Conservation (phyloP, 2,329 filamentous ascomycete species). For the Ophiostoma sp. region DNA sequence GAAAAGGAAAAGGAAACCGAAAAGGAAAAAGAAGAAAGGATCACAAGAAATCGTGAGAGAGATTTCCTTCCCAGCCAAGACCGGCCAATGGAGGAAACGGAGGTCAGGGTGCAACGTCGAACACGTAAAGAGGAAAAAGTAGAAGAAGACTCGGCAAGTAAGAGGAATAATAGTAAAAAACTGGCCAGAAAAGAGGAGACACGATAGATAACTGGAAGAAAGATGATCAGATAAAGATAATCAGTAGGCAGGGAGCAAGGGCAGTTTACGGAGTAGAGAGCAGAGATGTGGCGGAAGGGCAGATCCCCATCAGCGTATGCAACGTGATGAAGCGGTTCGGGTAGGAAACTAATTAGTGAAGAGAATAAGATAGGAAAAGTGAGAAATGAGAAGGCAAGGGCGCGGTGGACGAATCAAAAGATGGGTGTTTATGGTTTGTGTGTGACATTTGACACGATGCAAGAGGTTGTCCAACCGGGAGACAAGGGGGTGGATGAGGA, state of each 20-base stretch:
- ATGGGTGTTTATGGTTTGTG: not conserved
- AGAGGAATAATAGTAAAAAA: not conserved
- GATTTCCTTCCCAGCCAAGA: slow-evolving; percentile 1
- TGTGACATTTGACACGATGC: not conserved
- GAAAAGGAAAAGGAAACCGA: not conserved
- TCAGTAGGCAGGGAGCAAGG: not conserved
- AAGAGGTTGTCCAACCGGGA: not conserved
- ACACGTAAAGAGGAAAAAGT: slow-evolving; percentile 7
- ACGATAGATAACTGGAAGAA: not conserved
- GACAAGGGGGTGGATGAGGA: not conserved
- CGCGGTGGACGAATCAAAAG: not conserved
- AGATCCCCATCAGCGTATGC: not conserved
- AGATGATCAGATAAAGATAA: slow-evolving; percentile 15
- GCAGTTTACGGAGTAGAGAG: not conserved
- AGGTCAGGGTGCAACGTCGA: slow-evolving; percentile 4
- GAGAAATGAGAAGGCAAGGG: not conserved
- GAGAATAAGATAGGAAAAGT: not conserved
- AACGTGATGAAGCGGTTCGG: no score
- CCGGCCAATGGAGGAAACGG: not conserved
- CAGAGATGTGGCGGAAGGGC: not conserved
- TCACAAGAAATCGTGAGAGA: not conserved
- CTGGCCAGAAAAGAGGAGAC: not conserved
- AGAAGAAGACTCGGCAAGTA: slow-evolving; percentile 4
- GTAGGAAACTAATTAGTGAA: not conserved
- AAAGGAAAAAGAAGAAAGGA: not conserved